These are phyloP conservation scores for Nyssa sinensis DNA, from an alignment of 148 eudicot genomes.

Conservation along the genomic window DNA sequence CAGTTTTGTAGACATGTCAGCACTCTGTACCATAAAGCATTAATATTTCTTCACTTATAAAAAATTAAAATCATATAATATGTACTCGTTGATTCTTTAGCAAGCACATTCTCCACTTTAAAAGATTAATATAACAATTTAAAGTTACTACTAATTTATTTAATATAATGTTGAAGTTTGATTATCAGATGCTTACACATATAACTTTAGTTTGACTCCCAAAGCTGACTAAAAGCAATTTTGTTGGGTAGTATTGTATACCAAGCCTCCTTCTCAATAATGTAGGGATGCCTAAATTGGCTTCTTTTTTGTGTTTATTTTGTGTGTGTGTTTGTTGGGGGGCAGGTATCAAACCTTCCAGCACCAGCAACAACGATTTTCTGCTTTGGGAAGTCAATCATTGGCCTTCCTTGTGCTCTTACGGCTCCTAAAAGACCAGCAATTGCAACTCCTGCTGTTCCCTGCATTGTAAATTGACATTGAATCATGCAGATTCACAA, in stretches of 20 bases:
- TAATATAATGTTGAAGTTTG: background rate
- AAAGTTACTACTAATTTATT: background rate
- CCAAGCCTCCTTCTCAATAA: background rate
- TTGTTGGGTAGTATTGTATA: background rate
- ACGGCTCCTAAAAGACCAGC: conserved; percentile 99
- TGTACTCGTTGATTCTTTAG: background rate
- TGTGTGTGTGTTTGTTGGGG: background rate
- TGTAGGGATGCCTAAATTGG: background rate
- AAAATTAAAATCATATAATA: background rate
- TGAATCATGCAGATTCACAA: background rate
- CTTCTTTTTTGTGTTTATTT: too few relatives aligned
- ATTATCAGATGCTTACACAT: background rate
- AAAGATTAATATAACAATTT: too few relatives aligned
- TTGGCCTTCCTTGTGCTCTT: conserved; percentile 92
- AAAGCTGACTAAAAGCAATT: conserved; percentile 4
- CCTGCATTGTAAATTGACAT: conserved; percentile 43
- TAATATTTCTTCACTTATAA: background rate
- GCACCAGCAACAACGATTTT: conserved; percentile 99
- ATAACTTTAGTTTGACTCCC: background rate
- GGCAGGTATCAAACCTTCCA: conserved; percentile 66
- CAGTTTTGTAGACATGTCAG: background rate
- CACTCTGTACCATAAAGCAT: background rate
- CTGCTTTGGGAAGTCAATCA: conserved; percentile 96
- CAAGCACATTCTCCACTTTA: too few relatives aligned
- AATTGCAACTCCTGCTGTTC: conserved; percentile 99